A percentile compares a stretch with the other conserved stretches of the same genome.
phyloP scores from a whole-genome alignment of 73 alveolate genomes.

The Breviolum minutum region DNA sequence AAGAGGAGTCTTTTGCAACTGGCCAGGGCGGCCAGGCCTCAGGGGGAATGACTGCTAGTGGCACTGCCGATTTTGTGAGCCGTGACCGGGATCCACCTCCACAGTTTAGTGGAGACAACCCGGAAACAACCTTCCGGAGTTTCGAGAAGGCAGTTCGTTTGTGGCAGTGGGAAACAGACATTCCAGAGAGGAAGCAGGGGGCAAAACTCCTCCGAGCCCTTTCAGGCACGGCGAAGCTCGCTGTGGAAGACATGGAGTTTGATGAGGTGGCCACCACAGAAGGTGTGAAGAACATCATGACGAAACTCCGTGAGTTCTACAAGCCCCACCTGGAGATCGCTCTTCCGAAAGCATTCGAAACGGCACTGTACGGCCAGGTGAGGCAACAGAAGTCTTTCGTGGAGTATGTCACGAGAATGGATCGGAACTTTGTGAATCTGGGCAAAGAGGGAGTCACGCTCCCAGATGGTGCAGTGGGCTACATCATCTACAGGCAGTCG shows the following conservation, averaged over 20 bases:
- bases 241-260: background rate
- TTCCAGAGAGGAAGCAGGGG: background rate
- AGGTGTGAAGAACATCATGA: background rate
- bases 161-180: background rate
- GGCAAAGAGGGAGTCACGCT: background rate
- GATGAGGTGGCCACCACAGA: background rate
- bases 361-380: background rate
- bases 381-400: background rate
- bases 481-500: background rate
- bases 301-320: background rate
- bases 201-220: background rate
- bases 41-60: background rate
- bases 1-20: too few species aligned
- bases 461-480: background rate
- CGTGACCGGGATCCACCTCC: slow-evolving; percentile 9
- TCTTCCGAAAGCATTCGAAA: background rate
- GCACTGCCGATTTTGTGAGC: background rate
- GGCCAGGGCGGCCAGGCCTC: background rate
- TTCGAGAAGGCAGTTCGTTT: background rate
- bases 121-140: background rate
- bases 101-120: background rate
- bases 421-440: background rate
- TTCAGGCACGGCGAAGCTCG: background rate
- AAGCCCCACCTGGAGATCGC: background rate
- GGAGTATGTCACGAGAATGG: background rate